Conservation (phyloP, 2,329 filamentous ascomycete species). For the Botrytis paeoniae region DNA sequence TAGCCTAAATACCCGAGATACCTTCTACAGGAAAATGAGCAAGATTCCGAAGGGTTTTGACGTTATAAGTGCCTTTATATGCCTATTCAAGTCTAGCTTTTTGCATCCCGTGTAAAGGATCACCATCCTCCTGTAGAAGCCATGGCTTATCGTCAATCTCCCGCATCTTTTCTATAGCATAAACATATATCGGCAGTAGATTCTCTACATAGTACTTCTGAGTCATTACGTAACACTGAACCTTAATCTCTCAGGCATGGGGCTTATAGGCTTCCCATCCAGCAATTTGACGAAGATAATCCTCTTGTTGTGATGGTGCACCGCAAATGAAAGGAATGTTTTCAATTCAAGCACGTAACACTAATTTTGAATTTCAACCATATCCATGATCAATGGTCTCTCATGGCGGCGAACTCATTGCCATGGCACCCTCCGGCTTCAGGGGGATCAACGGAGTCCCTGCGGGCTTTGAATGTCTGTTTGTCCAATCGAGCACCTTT, state of each 20-base stretch:
- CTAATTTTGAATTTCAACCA: no score
- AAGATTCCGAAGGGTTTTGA: constrained; percentile 18
- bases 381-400: neutral
- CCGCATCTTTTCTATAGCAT: constrained; percentile 16
- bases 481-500: neutral
- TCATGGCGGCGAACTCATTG: constrained; percentile 5
- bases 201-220: constrained; percentile 23
- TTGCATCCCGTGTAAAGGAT: constrained; percentile 22
- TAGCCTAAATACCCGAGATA: constrained; percentile 17
- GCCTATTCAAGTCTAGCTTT: constrained; percentile 20
- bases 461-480: neutral
- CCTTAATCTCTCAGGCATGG: constrained; percentile 16
- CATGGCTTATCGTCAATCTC: constrained; percentile 20
- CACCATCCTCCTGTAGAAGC: constrained; percentile 22
- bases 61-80: constrained; percentile 17
- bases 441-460: constrained; percentile 4
- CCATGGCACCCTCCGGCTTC: constrained; percentile 7
- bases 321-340: no score
- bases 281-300: constrained; percentile 16
- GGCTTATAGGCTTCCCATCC: constrained; percentile 22
- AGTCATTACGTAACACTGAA: constrained; percentile 21
- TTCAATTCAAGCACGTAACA: no score
- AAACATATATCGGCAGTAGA: constrained; percentile 21
- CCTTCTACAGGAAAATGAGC: neutral
- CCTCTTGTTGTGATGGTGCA: neutral